These are phyloP conservation scores for Pythium dissimile DNA, from an alignment of 352 stramenopile species.

Conservation along the genomic window DNA sequence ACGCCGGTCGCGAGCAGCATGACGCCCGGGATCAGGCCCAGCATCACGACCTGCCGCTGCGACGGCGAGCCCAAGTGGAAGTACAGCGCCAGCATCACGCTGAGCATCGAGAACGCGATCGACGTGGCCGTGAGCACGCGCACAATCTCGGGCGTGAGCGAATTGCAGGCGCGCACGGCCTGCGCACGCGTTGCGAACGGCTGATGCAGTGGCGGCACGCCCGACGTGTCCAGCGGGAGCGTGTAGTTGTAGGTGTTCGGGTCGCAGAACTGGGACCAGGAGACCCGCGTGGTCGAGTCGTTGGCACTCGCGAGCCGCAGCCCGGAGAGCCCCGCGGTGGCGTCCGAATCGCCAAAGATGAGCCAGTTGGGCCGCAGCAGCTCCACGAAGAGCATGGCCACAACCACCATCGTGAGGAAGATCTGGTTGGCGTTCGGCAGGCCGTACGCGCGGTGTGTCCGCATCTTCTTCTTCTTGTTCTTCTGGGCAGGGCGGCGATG, in stretches of 20 bases:
- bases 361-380: slow-evolving; percentile 67
- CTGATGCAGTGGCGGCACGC: slow-evolving; percentile 10
- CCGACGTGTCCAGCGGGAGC: slow-evolving; percentile 19
- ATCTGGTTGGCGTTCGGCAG: slow-evolving; percentile 86
- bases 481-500: background rate
- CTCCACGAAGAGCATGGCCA: slow-evolving; percentile 54
- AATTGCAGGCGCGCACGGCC: slow-evolving; percentile 12
- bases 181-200: slow-evolving; percentile 6
- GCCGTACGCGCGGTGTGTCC: slow-evolving; percentile 60
- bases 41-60: slow-evolving; percentile 50
- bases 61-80: slow-evolving; percentile 65
- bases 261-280: slow-evolving; percentile 57
- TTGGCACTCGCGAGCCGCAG: slow-evolving; percentile 37
- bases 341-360: slow-evolving; percentile 32
- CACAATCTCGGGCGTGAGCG: slow-evolving; percentile 28
- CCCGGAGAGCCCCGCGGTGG: slow-evolving; percentile 56
- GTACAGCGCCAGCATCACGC: slow-evolving; percentile 47
- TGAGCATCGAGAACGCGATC: slow-evolving; percentile 44
- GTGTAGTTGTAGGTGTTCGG: slow-evolving; percentile 22
- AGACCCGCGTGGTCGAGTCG: slow-evolving; percentile 33
- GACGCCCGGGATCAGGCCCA: slow-evolving; percentile 51
- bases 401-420: slow-evolving; percentile 54
- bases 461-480: background rate
- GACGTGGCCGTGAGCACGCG: slow-evolving; percentile 40
- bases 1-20: slow-evolving; percentile 47